Conservation (phyloP, 208 protist genomes). For the Crithidia bombi region DNA sequence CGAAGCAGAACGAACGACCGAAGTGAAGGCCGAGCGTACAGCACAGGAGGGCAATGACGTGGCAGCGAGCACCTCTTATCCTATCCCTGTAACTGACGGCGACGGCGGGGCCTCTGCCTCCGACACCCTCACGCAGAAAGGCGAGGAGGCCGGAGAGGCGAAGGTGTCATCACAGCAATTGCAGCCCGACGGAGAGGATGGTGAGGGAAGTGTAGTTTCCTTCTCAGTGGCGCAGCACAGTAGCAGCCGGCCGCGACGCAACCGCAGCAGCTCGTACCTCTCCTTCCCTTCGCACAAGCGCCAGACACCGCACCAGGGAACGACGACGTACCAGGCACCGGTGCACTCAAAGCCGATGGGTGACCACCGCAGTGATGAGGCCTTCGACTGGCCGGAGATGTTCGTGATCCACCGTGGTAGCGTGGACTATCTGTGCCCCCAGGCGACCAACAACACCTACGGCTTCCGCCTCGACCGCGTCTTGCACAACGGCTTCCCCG, state of each 20-base stretch:
- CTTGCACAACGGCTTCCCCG: conserved; percentile 61
- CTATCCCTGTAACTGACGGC: background rate
- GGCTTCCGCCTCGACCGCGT: conserved; percentile 79
- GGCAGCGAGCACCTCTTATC: background rate
- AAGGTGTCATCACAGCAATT: conserved; percentile 10
- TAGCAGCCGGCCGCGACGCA: background rate
- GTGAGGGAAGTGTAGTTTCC: conserved; percentile 2
- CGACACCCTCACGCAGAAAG: background rate
- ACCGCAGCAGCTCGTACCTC: background rate
- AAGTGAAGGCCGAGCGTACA: background rate
- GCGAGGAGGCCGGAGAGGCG: background rate
- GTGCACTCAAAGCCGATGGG: conserved; percentile 20
- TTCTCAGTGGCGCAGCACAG: background rate
- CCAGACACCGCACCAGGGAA: conserved; percentile 36
- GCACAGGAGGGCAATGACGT: background rate
- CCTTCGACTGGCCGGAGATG: conserved; percentile 59
- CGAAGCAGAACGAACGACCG: background rate
- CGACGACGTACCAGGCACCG: conserved; percentile 47
- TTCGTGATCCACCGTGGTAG: conserved; percentile 76
- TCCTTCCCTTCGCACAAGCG: conserved; percentile 38
- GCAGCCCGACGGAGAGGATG: background rate
- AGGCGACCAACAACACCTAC: conserved; percentile 47
- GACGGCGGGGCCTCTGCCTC: background rate
- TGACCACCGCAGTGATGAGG: conserved; percentile 58
- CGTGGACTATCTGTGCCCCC: conserved; percentile 62